Evolutionary conservation across 2,329 filamentous ascomycete genomes (phyloP), one percentile per base, ranked within the genome.

Genomic region (Aspergillus flavus): DNA sequence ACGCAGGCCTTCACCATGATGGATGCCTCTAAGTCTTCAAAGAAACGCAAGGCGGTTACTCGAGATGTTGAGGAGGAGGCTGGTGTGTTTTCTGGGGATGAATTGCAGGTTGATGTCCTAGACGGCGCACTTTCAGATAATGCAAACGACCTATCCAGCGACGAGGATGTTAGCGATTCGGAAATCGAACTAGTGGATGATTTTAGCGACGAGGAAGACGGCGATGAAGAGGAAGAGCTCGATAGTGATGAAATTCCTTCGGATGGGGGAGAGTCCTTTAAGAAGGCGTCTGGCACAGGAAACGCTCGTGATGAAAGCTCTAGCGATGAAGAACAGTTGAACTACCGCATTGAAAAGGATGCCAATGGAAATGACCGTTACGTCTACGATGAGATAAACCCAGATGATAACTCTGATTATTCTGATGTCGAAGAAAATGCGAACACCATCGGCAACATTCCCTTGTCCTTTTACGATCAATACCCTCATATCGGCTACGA

Each of bases 401-500:
- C 94, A 3, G 90, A 93, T 59, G 97, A 99, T 80, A 95, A 98
- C 75, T 97, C 94, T 1, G 96, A 99, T 79, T 94, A 97, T 75
- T 91, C 91, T 3, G 94, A 97, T 76, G 90, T 89, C 4, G 88
- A 91, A 65, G 90, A 87, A 61, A 87, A 89, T 32, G 85, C 84
- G 58, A 99, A 99, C 80, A 98, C 95, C 0, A 97, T 99, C 72
- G 96, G 95, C 69, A 85, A 98, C 75, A 99, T 99, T 64, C 92
- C 94, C 6, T 82, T 98, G 57, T 91, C 91, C 3, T 98, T 97
- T 80, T 99, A 99, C 82, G 95, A 99, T 77, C 91, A 92, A 41
- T 99, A 97, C 76, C 95, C 95, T 57, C 95, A 99, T 77, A 97
- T 99, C 75, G 95, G 95, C 64, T 99, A 99, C 80, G 92, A 97